Evolutionary conservation across 1,284 basidiomycete genomes (phyloP), one percentile per base, ranked within the genome.

Genomic region (Hypsizygus ulmarius): DNA sequence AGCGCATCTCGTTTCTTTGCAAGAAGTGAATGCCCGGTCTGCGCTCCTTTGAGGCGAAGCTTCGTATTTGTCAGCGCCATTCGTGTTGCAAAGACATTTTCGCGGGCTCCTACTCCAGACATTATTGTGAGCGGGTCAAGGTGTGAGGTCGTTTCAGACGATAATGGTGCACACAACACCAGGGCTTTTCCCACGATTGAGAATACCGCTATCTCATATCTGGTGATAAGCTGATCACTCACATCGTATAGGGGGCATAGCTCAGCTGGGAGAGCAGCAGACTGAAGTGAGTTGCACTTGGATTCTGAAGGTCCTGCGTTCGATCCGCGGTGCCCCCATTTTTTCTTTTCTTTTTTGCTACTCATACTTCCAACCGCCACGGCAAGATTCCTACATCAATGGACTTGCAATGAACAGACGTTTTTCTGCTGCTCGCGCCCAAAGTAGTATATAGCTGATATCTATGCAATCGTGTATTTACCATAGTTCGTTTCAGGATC

Each of bases 1-100:
- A 97, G 74, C 33, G 95, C 95, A 77, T 98, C 95, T 45, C 94
- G 85, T 73, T 98, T 98, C 82, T 97, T 97, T 39, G 96, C 96
- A 34, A 99, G 81, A 12, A 99, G 75, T 0, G 93, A 97, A 70
- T 99, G 96, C 7, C 96, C 96, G 0, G 94, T 98, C 71, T 98
- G 94, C 5, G 97, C 97, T 21, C 96, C 89, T 69, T 98, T 99
- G 53, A 98, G 79, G 38, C 96, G 83, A 35, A 86, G 75, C 68
- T 98, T 98, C 51, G 93, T 97, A 64, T 92, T 88, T 38, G 93
- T 97, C 42, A 99, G 77, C 43, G 93, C 90, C 93, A 94, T 94
- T 43, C 92, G 87, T 27, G 92, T 96, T 15, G 94, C 93, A 67
- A 97, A 97, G 57, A 97, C 79, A 68, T 90, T 89, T 72, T 97